A percentile compares a stretch with the other conserved stretches of the same genome.
Evolutionary conservation across 2,329 filamentous ascomycete genomes (phyloP).

Genomic region (Ploettnerulaceae sp.): DNA sequence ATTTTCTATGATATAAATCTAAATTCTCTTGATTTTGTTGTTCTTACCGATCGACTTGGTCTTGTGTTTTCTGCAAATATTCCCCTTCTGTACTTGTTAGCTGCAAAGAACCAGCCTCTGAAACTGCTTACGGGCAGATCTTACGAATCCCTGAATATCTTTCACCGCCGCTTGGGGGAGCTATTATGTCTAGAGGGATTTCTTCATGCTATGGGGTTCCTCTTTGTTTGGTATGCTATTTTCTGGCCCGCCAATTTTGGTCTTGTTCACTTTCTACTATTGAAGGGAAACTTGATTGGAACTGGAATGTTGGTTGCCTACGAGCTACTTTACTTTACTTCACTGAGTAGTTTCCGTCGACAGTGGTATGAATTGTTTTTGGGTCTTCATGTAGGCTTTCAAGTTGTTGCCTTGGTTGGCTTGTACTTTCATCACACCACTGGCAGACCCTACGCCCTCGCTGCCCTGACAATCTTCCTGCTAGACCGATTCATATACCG

Average conservation of each 20-base stretch:
- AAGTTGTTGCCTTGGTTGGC: slow-evolving; percentile 49
- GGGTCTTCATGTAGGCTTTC: slow-evolving; percentile 52
- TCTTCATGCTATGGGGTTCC: slow-evolving; percentile 51
- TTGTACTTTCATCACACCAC: slow-evolving; percentile 56
- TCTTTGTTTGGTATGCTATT: slow-evolving; percentile 49
- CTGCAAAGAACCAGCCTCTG: slow-evolving; percentile 62
- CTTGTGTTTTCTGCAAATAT: slow-evolving; percentile 44
- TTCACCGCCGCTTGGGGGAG: slow-evolving; percentile 60
- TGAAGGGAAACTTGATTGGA: slow-evolving; percentile 49
- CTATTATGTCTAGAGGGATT: slow-evolving; percentile 55
- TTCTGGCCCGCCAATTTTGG: slow-evolving; percentile 46
- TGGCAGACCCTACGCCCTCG: slow-evolving; percentile 47
- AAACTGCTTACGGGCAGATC: slow-evolving; percentile 56
- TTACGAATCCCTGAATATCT: slow-evolving; percentile 61
- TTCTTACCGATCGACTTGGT: slow-evolving; percentile 39
- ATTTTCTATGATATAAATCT: slow-evolving; percentile 49
- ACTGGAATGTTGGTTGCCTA: slow-evolving; percentile 52
- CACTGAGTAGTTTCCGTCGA: slow-evolving; percentile 53
- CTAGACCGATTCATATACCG: slow-evolving; percentile 55
- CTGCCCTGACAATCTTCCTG: slow-evolving; percentile 51
- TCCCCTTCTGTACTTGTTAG: slow-evolving; percentile 55
- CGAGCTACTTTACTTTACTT: slow-evolving; percentile 57
- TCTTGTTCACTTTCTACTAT: slow-evolving; percentile 46
- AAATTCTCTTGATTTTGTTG: slow-evolving; percentile 46
- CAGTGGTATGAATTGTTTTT: slow-evolving; percentile 61